Evolutionary conservation across 225 moss, liverwort and hornwort genomes (phyloP), one percentile per base, ranked within the genome.

Genomic region (Neckera pumila): DNA sequence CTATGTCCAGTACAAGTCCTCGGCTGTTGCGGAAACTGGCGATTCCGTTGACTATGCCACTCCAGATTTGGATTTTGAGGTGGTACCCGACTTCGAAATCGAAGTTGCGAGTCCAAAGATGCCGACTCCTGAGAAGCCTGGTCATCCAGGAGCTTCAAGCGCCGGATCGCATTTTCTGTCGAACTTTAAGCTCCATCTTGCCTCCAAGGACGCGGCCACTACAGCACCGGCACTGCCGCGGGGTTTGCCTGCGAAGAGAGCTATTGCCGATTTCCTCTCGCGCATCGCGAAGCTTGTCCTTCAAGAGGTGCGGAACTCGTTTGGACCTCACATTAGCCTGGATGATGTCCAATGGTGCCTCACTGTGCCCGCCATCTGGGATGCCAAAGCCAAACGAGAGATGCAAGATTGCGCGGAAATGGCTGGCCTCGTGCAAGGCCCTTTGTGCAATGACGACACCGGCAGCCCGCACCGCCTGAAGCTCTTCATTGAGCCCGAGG

Each of bases 401-500:
- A 91, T 91, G 91, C 40, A 30, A 18, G 7, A 30, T 4, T 91
- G 82, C 59, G 47, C 85, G 2, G 87, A 88, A 38, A 36, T 85
- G 42, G 95, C 92, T 20, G 92, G 92, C 0, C 87, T 95, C 14
- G 92, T 93, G 15, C 91, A 84, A 61, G 91, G 91, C 8, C 75
- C 89, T 18, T 14, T 15, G 27, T 70, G 42, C 17, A 23, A 43
- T 26, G 87, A 23, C 45, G 65, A 75, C 57, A 54, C 6, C 4
- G 92, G 85, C 17, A 94, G 95, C 79, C 85, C 92, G 3, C 90
- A 92, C 80, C 76, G 30, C 4, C 11, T 91, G 33, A 86, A 92
- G 12, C 89, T 91, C 11, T 93, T 95, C 42, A n/a, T 78, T 3
- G 96, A 95, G 73, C 92, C 95, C 7, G 96, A 95, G 75, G 92